Evolutionary conservation across 345 rosid genomes (phyloP).

Genomic region (Mercurialis annua): DNA sequence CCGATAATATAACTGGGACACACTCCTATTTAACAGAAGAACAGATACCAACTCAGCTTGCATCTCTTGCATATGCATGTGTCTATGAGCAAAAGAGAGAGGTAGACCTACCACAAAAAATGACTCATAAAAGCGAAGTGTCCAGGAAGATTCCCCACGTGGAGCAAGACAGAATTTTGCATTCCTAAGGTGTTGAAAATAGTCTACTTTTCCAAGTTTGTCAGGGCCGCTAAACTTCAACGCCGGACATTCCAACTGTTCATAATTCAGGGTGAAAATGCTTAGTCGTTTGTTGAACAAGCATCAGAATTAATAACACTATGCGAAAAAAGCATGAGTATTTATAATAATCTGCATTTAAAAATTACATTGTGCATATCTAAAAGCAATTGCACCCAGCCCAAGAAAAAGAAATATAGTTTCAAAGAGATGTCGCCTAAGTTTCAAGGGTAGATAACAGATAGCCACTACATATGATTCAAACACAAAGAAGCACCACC

Average conservation of each 20-base stretch:
- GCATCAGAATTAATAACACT: background rate
- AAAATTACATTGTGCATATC: background rate
- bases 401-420: no score
- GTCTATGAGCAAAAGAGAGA: conserved; percentile 7
- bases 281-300: background rate
- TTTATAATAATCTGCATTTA: background rate
- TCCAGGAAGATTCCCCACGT: conserved; percentile 98
- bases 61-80: background rate
- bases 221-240: conserved; percentile 86
- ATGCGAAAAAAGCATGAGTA: background rate
- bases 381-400: background rate
- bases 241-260: conserved; percentile 95
- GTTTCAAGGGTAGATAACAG: background rate
- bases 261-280: conserved; percentile 25
- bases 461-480: background rate
- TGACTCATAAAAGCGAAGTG: conserved; percentile 91
- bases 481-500: background rate
- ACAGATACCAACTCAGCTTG: background rate
- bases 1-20: conserved; percentile 89
- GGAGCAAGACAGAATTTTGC: conserved; percentile 98
- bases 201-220: conserved; percentile 72
- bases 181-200: conserved; percentile 82
- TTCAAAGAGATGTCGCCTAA: background rate
- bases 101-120: conserved; percentile 78
- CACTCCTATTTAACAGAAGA: conserved; percentile 64